These are phyloP conservation scores for Serendipita sp. DNA, from an alignment of 768 basidiomycete species.

Conservation along the genomic window DNA sequence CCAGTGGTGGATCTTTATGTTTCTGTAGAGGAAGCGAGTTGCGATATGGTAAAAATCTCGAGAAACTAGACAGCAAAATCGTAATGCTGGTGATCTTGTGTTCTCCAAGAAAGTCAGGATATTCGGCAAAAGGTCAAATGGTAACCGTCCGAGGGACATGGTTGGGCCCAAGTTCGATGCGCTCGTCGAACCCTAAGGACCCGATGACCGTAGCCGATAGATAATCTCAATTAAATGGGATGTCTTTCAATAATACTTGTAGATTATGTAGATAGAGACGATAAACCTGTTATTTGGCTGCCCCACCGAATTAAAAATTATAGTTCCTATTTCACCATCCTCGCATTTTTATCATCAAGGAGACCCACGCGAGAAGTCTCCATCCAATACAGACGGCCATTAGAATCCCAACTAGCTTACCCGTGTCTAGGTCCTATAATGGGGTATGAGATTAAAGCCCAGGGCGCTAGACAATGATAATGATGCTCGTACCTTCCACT, in stretches of 20 bases:
- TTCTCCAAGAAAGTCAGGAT: neutral
- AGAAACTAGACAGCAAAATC: slow-evolving; percentile 39
- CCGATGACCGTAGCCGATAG: neutral
- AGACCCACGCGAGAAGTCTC: neutral
- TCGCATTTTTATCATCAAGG: neutral
- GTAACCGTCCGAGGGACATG: neutral
- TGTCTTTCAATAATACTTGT: too few species aligned
- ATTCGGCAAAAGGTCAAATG: neutral
- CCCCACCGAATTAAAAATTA: neutral
- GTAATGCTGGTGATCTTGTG: slow-evolving; percentile 25
- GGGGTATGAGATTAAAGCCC: neutral
- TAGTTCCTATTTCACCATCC: neutral
- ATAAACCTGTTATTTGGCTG: too few species aligned
- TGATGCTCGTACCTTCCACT: slow-evolving; percentile 6
- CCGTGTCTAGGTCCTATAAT: slow-evolving; percentile 14
- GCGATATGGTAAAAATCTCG: slow-evolving; percentile 37
- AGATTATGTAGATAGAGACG: too few species aligned
- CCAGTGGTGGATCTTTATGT: slow-evolving; percentile 52
- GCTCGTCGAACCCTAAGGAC: neutral
- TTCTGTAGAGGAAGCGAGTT: slow-evolving; percentile 35
- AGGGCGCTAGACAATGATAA: neutral
- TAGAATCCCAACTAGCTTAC: slow-evolving; percentile 10
- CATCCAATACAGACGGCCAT: neutral
- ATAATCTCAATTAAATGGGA: neutral
- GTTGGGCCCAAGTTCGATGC: neutral